Evolutionary conservation across 129 eudicot species (phyloP).

Genomic region (Escallonia rubra): DNA sequence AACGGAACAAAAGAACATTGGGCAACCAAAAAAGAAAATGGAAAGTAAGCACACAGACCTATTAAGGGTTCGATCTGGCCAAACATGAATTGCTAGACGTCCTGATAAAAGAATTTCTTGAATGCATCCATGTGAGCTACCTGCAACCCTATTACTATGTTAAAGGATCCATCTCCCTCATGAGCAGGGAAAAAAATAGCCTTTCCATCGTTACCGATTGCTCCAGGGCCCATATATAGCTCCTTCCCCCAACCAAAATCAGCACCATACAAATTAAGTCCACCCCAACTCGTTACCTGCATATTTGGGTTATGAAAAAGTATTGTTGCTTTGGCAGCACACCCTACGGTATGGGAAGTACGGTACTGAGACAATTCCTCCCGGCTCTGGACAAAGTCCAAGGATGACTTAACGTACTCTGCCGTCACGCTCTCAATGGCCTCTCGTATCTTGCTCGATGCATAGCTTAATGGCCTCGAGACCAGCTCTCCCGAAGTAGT

Average conservation of each 20-base stretch:
- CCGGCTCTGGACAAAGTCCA: background rate
- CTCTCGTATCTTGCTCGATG: slow-evolving; percentile 15
- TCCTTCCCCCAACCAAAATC: no score
- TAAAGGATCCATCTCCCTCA: no score
- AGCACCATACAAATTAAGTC: background rate
- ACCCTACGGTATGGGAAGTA: background rate
- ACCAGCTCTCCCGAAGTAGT: slow-evolving; percentile 12
- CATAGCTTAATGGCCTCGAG: slow-evolving; percentile 12
- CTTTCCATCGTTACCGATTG: no score
- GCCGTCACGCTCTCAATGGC: slow-evolving; percentile 7
- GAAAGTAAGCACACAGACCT: no score
- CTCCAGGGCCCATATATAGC: no score
- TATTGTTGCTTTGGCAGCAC: background rate
- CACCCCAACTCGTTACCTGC: background rate
- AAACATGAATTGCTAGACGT: background rate
- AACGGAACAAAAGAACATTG: no score
- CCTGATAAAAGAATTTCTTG: no score
- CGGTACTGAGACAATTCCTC: background rate
- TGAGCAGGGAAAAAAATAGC: no score
- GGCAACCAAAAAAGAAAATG: no score
- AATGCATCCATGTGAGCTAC: no score
- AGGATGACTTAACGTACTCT: slow-evolving; percentile 15
- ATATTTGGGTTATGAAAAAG: slow-evolving; percentile 2
- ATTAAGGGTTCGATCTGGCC: no score
- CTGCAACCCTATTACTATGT: no score